phyloP scores from a whole-genome alignment of 495 filamentous ascomycete genomes.

The Parathielavia appendiculata region DNA sequence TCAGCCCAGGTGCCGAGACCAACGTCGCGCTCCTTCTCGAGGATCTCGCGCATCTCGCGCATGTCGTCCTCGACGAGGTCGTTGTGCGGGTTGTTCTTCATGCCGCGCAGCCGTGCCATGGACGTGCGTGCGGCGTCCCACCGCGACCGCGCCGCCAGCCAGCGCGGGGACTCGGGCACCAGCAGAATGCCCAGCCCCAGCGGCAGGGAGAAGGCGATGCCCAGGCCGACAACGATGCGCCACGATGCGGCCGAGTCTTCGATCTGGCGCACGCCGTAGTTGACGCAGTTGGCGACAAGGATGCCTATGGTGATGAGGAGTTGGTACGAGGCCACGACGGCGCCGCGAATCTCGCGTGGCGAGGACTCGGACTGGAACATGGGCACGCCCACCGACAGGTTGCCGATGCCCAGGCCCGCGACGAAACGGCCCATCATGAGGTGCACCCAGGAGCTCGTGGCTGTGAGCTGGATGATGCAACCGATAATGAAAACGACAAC shows the following conservation, averaged over 20 bases:
- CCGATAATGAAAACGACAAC: constrained; percentile 36
- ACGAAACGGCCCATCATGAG: constrained; percentile 50
- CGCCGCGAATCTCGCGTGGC: constrained; percentile 59
- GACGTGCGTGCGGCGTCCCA: constrained; percentile 55
- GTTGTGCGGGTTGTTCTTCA: constrained; percentile 51
- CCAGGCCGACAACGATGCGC: constrained; percentile 68
- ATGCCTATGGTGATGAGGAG: constrained; percentile 75
- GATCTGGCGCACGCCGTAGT: constrained; percentile 49
- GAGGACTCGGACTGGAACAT: constrained; percentile 54
- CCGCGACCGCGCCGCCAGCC: constrained; percentile 50
- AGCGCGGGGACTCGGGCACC: constrained; percentile 61
- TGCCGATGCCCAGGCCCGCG: constrained; percentile 61
- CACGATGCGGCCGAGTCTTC: constrained; percentile 49
- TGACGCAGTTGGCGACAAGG: constrained; percentile 67
- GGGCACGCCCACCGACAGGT: constrained; percentile 57
- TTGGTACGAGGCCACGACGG: constrained; percentile 59
- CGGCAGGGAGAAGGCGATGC: constrained; percentile 59
- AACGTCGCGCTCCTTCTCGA: constrained; percentile 51
- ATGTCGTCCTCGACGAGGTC: constrained; percentile 58
- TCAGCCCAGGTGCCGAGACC: constrained; percentile 51
- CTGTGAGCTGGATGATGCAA: constrained; percentile 55
- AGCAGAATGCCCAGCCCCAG: constrained; percentile 57
- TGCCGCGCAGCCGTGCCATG: constrained; percentile 61
- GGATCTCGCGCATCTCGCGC: constrained; percentile 59
- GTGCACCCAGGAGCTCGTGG: constrained; percentile 43